phyloP scores from a whole-genome alignment of 306 rosid species.

The Acacia melanoxylon region DNA sequence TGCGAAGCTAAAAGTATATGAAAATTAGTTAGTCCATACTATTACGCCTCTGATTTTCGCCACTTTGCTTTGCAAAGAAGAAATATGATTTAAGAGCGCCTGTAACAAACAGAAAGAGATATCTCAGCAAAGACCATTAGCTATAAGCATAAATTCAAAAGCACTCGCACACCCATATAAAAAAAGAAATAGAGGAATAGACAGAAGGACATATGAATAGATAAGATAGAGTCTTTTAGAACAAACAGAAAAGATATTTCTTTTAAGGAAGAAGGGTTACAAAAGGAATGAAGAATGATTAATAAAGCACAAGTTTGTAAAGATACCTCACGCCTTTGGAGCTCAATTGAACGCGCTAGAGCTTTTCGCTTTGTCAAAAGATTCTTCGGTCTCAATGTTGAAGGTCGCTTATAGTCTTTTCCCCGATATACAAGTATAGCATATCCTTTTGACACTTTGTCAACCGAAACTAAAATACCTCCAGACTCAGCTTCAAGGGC shows the following conservation, averaged over 20 bases:
- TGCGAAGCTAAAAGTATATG: conserved; percentile 4
- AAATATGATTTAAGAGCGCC: conserved; percentile 78
- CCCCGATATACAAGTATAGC: conserved; percentile 83
- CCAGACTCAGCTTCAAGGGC: conserved; percentile 98
- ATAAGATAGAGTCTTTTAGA: background rate
- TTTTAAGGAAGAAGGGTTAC: background rate
- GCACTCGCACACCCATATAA: background rate
- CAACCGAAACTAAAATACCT: conserved; percentile 89
- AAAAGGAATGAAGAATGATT: conserved; percentile 6
- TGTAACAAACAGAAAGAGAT: conserved; percentile 39
- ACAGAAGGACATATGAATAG: background rate
- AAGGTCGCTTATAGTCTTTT: conserved; percentile 79
- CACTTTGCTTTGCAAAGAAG: conserved; percentile 63
- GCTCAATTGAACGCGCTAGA: conserved; percentile 90
- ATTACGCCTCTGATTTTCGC: conserved; percentile 68
- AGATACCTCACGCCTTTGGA: conserved; percentile 87
- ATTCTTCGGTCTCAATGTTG: conserved; percentile 85
- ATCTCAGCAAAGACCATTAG: conserved; percentile 23
- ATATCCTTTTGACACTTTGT: conserved; percentile 82
- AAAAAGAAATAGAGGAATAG: background rate
- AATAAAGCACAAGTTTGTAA: conserved; percentile 15
- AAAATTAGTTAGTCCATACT: conserved; percentile 46
- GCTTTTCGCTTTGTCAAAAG: conserved; percentile 98
- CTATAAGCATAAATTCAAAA: background rate
- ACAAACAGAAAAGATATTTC: background rate